phyloP scores from a whole-genome alignment of 148 eudicot genomes.

The Rhododendron griersonianum region DNA sequence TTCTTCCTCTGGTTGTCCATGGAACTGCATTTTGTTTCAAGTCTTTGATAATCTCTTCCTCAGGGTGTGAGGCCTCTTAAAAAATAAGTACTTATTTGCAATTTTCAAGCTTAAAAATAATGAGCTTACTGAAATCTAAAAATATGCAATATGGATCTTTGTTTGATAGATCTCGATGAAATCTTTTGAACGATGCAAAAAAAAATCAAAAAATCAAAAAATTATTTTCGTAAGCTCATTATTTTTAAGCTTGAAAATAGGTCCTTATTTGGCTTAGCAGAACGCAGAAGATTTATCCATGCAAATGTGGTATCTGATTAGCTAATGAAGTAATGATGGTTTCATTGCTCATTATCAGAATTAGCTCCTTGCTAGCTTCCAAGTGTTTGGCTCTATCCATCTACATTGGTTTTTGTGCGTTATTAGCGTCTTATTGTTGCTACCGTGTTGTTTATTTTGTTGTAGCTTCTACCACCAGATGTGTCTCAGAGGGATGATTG shows the following conservation, averaged over 20 bases:
- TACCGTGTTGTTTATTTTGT: not conserved
- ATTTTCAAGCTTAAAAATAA: no score
- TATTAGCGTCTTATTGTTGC: not conserved
- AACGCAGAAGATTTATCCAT: not conserved
- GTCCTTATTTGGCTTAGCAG: no score
- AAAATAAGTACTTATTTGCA: no score
- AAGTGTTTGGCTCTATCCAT: not conserved
- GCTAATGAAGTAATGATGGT: not conserved
- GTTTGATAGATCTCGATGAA: no score
- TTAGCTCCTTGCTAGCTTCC: not conserved
- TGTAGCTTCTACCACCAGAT: conserved; percentile 64
- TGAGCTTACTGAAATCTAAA: no score
- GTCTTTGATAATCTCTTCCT: not conserved
- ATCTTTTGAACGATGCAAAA: no score
- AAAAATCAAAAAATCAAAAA: no score
- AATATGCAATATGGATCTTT: no score
- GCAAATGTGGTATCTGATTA: not conserved
- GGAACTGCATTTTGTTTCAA: not conserved
- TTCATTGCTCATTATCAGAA: not conserved
- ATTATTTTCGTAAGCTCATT: no score
- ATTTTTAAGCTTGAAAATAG: no score
- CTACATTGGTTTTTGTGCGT: not conserved
- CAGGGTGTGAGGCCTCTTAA: no score
- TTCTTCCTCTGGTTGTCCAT: not conserved
- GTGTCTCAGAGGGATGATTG: conserved; percentile 61